A percentile compares a stretch with the other conserved stretches of the same genome.
Conservation (phyloP, 202 grass and related monocot species). For the Bolboschoenoplectus hybrid region DNA sequence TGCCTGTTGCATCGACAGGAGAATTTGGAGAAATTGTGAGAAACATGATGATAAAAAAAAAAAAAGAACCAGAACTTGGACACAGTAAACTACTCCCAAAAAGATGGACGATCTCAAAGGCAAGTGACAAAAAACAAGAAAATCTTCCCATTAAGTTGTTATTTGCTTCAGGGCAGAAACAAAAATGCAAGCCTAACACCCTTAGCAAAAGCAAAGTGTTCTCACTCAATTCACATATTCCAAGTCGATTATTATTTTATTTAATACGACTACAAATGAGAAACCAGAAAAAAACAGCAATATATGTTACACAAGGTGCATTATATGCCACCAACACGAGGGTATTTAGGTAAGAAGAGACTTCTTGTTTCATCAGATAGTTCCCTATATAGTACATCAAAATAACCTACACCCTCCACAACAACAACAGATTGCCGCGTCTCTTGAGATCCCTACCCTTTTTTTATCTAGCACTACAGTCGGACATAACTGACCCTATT, state of each 20-base stretch:
- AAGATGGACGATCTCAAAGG: not conserved
- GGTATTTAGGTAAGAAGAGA: slow-evolving; percentile 33
- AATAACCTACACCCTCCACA: slow-evolving; percentile 30
- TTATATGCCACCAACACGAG: not conserved
- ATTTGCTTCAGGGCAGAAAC: not conserved
- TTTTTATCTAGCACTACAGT: slow-evolving; percentile 45
- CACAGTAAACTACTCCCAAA: too few species aligned
- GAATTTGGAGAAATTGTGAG: not conserved
- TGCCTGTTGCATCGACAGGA: too few species aligned
- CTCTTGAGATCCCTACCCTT: slow-evolving; percentile 14
- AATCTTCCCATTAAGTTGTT: too few species aligned
- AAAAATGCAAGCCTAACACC: not conserved
- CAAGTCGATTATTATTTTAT: not conserved
- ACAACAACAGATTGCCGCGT: slow-evolving; percentile 8
- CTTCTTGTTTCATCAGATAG: slow-evolving; percentile 33
- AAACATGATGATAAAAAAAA: not conserved
- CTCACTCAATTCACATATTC: not conserved
- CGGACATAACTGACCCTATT: slow-evolving; percentile 43
- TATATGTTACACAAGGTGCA: slow-evolving; percentile 21
- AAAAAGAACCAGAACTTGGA: not conserved
- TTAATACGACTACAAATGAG: slow-evolving; percentile 4
- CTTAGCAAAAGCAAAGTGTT: not conserved
- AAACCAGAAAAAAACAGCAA: slow-evolving; percentile 10
- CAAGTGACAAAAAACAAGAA: not conserved
- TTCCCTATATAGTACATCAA: slow-evolving; percentile 40